Base-by-base conservation (phyloP, 176 grass and related monocot genomes). In the Avena eriantha region DNA sequence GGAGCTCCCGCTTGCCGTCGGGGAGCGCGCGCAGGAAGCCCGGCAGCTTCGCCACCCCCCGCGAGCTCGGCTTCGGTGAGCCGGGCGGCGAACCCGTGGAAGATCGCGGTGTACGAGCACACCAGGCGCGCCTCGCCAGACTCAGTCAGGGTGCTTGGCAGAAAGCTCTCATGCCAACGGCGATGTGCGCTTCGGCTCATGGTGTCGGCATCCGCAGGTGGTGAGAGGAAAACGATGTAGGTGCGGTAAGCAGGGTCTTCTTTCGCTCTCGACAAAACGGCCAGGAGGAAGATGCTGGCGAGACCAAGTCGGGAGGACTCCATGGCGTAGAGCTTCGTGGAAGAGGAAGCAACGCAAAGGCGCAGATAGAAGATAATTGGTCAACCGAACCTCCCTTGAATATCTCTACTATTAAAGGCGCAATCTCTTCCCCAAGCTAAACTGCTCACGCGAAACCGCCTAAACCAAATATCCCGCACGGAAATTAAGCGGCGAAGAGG, bases 51-150 rank as follows among this genome's bases (percentile, higher is more conserved):
- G 22, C 46, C 46, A 75, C 22, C 72, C 72, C 22, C 72, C 9
- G 72, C 72, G 1, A 81, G 79, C 79, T 58, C 56, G 21, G 79
- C 61, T 19, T 81, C 61, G 1, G 16, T 46, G 17, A 67, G 61
- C 61, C 1, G 3, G 8, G 61, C 24, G 12, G 24, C 24, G 3
- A 65, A 65, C 11, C 24, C 61, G 24, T 65, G 6, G 61, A 65
- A 65, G 61, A 65, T 13, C 61, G n/a, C 61, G 0, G 22, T 29
- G 60, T 64, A 64, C 2, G 60, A 64, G 60, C 60, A 64, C 23
- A 64, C 60, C 22, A 64, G 22, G 21, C 60, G 23, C 22, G 1
- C 3, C 22, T 64, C 60, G 23, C 60, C 60, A 4, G 60, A 11
- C 22, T 24, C 60, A 9, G 60, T 64, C 22, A 64, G 10, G 60